Evolutionary conservation across 1,139 yeast species (phyloP).

Genomic region (Sugiyamaella pinicola): DNA sequence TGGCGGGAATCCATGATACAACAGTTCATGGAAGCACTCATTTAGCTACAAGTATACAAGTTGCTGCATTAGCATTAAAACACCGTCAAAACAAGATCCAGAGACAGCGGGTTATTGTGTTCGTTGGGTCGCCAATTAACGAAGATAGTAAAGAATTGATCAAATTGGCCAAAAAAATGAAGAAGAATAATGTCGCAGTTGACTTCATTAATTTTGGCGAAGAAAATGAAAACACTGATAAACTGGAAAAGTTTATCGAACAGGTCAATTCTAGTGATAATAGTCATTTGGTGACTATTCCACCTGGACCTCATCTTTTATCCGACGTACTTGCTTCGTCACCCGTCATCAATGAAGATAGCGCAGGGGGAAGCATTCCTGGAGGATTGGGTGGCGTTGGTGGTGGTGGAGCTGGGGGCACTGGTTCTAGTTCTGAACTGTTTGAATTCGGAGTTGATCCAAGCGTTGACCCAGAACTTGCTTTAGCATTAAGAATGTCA

Average conservation of each 20-base stretch:
- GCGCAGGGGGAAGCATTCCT: slow-evolving; percentile 48
- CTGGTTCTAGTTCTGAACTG: slow-evolving; percentile 48
- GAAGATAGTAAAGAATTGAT: slow-evolving; percentile 75
- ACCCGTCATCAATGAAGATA: slow-evolving; percentile 65
- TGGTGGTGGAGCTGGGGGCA: slow-evolving; percentile 47
- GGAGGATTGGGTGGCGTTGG: slow-evolving; percentile 51
- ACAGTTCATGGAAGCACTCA: slow-evolving; percentile 70
- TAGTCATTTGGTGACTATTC: slow-evolving; percentile 79
- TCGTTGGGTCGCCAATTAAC: slow-evolving; percentile 83
- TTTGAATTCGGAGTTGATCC: slow-evolving; percentile 78
- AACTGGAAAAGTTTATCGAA: slow-evolving; percentile 79
- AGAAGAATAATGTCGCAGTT: slow-evolving; percentile 87
- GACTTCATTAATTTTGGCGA: slow-evolving; percentile 94
- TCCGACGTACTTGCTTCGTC: slow-evolving; percentile 75
- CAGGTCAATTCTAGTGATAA: slow-evolving; percentile 76
- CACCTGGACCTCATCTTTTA: slow-evolving; percentile 82
- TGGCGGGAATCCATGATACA: slow-evolving; percentile 86
- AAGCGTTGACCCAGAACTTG: slow-evolving; percentile 94
- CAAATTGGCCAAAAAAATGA: slow-evolving; percentile 87
- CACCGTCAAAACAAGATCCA: slow-evolving; percentile 95
- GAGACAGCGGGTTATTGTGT: slow-evolving; percentile 84
- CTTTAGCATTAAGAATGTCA: slow-evolving; percentile 85
- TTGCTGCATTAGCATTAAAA: slow-evolving; percentile 94
- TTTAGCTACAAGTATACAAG: slow-evolving; percentile 84
- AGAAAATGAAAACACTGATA: slow-evolving; percentile 71